These are phyloP conservation scores for Aspergillus fructus DNA, from an alignment of 2,329 filamentous ascomycete species.

Conservation along the genomic window DNA sequence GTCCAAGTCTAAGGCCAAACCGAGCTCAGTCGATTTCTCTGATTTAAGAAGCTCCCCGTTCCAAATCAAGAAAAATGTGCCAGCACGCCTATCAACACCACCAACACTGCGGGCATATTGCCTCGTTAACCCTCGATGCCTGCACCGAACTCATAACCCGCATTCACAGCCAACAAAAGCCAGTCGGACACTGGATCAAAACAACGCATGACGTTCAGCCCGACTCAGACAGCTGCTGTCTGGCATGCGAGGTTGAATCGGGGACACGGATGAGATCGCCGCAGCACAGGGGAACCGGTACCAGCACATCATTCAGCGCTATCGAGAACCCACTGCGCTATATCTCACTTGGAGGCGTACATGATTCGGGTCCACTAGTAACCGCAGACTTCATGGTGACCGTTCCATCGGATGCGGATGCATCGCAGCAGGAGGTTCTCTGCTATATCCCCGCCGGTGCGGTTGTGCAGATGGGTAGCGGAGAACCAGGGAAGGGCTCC, in stretches of 20 bases:
- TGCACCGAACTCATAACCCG: conserved; percentile 23
- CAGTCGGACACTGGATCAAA: neutral
- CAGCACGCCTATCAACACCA: conserved; percentile 28
- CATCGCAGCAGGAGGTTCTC: neutral
- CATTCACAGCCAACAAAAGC: conserved; percentile 9
- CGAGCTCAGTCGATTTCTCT: too few relatives aligned
- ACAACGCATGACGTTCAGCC: neutral
- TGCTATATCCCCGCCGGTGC: neutral
- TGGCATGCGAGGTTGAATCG: neutral
- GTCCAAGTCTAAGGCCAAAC: too few relatives aligned
- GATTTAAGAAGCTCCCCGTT: too few relatives aligned
- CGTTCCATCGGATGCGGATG: neutral
- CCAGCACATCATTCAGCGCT: neutral
- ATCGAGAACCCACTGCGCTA: neutral
- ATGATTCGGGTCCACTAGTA: neutral
- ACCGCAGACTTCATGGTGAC: neutral
- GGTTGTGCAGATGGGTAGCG: neutral
- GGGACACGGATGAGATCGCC: neutral
- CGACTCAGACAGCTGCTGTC: neutral
- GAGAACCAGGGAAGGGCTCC: too few relatives aligned
- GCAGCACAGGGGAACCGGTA: neutral
- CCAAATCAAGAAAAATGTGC: conserved; percentile 21
- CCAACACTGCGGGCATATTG: conserved; percentile 28
- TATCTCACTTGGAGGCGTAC: neutral
- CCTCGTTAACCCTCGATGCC: conserved; percentile 24